A percentile compares a stretch with the other conserved stretches of the same genome.
phyloP scores from a whole-genome alignment of 352 stramenopile genomes.

The Phytophthora tentaculata region DNA sequence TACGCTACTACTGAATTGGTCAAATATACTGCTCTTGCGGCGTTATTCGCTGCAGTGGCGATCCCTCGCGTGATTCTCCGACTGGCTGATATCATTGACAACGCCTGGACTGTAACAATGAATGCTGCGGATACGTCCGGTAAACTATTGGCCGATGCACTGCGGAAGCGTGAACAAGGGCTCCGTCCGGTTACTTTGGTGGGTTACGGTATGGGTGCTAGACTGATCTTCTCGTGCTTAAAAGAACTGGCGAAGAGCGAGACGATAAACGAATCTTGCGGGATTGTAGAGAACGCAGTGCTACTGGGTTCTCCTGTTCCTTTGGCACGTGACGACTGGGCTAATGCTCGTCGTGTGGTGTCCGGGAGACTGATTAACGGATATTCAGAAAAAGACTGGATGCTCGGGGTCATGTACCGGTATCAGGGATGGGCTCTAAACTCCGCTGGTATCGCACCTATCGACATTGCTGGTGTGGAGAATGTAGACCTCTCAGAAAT shows the following conservation, averaged over 20 bases:
- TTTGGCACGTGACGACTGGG: slow-evolving; percentile 68
- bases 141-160: slow-evolving; percentile 73
- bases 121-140: slow-evolving; percentile 74
- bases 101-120: slow-evolving; percentile 86
- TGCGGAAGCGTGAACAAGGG: slow-evolving; percentile 72
- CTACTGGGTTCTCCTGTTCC: slow-evolving; percentile 85
- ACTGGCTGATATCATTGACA: slow-evolving; percentile 83
- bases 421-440: slow-evolving; percentile 86
- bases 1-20: slow-evolving; percentile 82
- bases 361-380: slow-evolving; percentile 91
- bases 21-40: slow-evolving; percentile 74
- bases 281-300: slow-evolving; percentile 90
- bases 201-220: slow-evolving; percentile 90
- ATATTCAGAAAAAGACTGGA: slow-evolving; percentile 91
- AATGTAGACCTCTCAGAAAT: slow-evolving; percentile 86
- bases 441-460: slow-evolving; percentile 72
- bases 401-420: slow-evolving; percentile 92
- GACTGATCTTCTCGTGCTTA: slow-evolving; percentile 90
- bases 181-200: slow-evolving; percentile 89
- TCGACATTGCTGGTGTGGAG: slow-evolving; percentile 75
- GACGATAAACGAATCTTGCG: slow-evolving; percentile 59
- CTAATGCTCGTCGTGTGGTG: slow-evolving; percentile 69
- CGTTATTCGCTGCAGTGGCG: slow-evolving; percentile 76
- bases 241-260: slow-evolving; percentile 80
- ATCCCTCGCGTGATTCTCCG: slow-evolving; percentile 76